phyloP scores from a whole-genome alignment of 2,329 filamentous ascomycete genomes.

The Paracoccidioides lutzii region DNA sequence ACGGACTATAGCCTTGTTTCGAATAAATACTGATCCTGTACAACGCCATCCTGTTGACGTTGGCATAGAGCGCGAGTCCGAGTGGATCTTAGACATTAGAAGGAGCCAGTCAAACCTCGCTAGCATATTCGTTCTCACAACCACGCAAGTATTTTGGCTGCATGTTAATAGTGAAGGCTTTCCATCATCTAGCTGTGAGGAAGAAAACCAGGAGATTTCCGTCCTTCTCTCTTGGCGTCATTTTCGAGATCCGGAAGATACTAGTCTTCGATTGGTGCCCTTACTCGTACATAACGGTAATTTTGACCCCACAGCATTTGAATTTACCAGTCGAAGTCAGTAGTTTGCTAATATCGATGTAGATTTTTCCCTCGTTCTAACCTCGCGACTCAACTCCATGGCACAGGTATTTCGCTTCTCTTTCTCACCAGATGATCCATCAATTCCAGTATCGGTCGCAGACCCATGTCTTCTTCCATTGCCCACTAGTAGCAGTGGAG shows the following conservation, averaged over 20 bases:
- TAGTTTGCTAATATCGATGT: neutral
- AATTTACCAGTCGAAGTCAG: conserved; percentile 9
- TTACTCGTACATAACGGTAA: conserved; percentile 23
- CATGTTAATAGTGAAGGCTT: conserved; percentile 23
- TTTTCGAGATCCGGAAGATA: conserved; percentile 42
- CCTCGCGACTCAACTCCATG: conserved; percentile 26
- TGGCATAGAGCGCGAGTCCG: conserved; percentile 22
- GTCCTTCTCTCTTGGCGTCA: conserved; percentile 40
- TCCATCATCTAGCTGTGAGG: conserved; percentile 9
- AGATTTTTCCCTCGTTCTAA: conserved; percentile 29
- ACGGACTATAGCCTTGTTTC: conserved; percentile 27
- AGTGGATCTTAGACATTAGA: conserved; percentile 45
- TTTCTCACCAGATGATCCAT: conserved; percentile 12
- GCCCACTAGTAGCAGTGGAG: conserved; percentile 10
- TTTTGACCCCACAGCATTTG: conserved; percentile 2
- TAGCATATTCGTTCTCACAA: conserved; percentile 42
- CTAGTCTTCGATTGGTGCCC: conserved; percentile 33
- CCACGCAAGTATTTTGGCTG: conserved; percentile 36
- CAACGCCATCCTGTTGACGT: conserved; percentile 24
- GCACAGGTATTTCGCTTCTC: conserved; percentile 23
- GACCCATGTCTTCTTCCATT: conserved; percentile 25
- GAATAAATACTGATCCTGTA: conserved; percentile 16
- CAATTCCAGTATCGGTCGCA: conserved; percentile 14
- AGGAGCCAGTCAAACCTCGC: conserved; percentile 29
- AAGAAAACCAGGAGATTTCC: conserved; percentile 19